Evolutionary conservation across 192 early-diverging fungal species (phyloP).

Genomic region (Cetraspora pellucida): DNA sequence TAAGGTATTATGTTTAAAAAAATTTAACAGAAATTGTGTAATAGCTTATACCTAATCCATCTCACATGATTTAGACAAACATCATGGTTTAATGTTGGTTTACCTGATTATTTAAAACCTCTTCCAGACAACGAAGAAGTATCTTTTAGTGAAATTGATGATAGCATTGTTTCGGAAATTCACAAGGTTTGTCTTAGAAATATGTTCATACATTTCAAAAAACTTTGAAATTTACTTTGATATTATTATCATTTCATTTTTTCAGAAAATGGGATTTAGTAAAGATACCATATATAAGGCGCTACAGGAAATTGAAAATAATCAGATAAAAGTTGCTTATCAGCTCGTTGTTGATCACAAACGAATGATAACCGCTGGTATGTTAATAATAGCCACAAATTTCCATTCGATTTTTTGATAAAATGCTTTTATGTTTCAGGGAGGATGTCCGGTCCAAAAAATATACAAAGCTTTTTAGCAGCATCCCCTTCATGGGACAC

Average conservation of each 20-base stretch:
- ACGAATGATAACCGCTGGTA: constrained; percentile 64
- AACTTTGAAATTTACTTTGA: background rate
- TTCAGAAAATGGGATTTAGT: constrained; percentile 76
- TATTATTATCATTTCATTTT: background rate
- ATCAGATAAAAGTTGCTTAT: constrained; percentile 96
- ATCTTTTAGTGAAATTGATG: constrained; percentile 70
- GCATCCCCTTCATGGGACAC: constrained; percentile 77
- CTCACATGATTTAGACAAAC: constrained; percentile 57
- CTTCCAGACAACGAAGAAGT: constrained; percentile 72
- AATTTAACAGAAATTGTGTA: background rate
- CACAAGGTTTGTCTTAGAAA: constrained; percentile 52
- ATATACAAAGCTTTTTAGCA: constrained; percentile 63
- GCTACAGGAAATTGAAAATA: constrained; percentile 82
- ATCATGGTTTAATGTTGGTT: constrained; percentile 88
- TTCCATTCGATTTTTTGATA: background rate
- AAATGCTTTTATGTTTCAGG: constrained; percentile 23
- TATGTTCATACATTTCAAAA: background rate
- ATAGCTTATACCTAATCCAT: background rate
- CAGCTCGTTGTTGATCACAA: constrained; percentile 90
- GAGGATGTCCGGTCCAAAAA: constrained; percentile 53
- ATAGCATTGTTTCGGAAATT: constrained; percentile 78
- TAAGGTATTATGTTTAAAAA: constrained; percentile 45
- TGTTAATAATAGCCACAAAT: constrained; percentile 13
- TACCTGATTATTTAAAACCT: constrained; percentile 92
- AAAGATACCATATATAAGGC: constrained; percentile 70